Conservation (phyloP, 2,329 filamentous ascomycete genomes). For the Phaeosphaeria sp. region DNA sequence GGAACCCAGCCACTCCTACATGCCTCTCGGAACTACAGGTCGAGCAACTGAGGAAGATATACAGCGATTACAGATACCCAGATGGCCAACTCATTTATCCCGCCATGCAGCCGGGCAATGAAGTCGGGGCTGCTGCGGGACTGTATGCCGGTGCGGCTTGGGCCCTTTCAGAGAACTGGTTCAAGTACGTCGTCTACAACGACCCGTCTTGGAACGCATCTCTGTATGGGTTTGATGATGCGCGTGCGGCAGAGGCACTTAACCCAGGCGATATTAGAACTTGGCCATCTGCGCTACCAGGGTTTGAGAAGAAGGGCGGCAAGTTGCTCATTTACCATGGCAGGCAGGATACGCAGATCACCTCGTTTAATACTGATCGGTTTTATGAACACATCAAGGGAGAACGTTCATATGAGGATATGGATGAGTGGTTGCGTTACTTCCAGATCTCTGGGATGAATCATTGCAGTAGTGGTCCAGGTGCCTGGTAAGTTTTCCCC, state of each 20-base stretch:
- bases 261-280: constrained; percentile 49
- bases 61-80: constrained; percentile 49
- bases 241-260: constrained; percentile 39
- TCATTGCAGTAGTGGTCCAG: constrained; percentile 58
- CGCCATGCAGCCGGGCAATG: constrained; percentile 56
- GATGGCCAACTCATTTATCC: constrained; percentile 57
- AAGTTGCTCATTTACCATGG: constrained; percentile 57
- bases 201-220: constrained; percentile 41
- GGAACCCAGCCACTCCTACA: constrained; percentile 28
- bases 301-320: constrained; percentile 45
- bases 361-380: constrained; percentile 50
- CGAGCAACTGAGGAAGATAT: constrained; percentile 52
- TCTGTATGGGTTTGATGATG: constrained; percentile 14
- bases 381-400: constrained; percentile 54
- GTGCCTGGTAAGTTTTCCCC: constrained; percentile 42
- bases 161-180: constrained; percentile 52
- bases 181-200: constrained; percentile 52
- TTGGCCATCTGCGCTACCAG: constrained; percentile 42
- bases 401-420: constrained; percentile 6
- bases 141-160: constrained; percentile 50
- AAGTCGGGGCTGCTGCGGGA: constrained; percentile 47
- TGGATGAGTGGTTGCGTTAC: constrained; percentile 52
- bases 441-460: constrained; percentile 61
- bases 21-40: constrained; percentile 55
- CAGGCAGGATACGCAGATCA: constrained; percentile 54